phyloP scores from a whole-genome alignment of 805 yeast species.

The Jamesozyma spencerorum region DNA sequence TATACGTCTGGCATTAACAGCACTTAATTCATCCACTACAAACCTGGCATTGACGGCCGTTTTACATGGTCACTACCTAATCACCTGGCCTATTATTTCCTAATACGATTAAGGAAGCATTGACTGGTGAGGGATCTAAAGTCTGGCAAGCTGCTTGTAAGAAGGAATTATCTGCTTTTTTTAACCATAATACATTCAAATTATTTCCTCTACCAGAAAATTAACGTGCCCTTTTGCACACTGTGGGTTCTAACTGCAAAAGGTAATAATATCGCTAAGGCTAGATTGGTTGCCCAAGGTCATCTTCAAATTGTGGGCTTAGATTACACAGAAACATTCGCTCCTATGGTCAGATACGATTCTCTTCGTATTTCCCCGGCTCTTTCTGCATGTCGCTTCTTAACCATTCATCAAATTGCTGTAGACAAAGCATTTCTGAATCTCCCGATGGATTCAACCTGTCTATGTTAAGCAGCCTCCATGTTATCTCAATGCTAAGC shows the following conservation, averaged over 20 bases:
- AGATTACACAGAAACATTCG: slow-evolving; percentile 21
- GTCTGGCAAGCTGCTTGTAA: too few relatives aligned
- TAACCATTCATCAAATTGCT: slow-evolving; percentile 16
- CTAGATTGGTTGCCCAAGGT: slow-evolving; percentile 24
- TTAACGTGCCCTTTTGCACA: slow-evolving; percentile 6
- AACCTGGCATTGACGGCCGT: too few relatives aligned
- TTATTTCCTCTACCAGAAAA: slow-evolving; percentile 5
- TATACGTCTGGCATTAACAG: too few relatives aligned
- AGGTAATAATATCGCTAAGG: slow-evolving; percentile 11
- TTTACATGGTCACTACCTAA: too few relatives aligned
- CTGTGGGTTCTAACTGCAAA: slow-evolving; percentile 19
- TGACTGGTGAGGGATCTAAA: too few relatives aligned
- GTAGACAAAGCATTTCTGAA: slow-evolving; percentile 14
- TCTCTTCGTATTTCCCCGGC: slow-evolving; percentile 7
- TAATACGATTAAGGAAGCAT: too few relatives aligned
- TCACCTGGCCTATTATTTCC: too few relatives aligned
- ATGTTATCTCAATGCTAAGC: slow-evolving; percentile 1
- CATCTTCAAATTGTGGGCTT: slow-evolving; percentile 17
- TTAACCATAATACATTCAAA: slow-evolving; percentile 5
- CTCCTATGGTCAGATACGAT: slow-evolving; percentile 22
- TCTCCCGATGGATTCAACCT: slow-evolving; percentile 6
- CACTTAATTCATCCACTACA: too few relatives aligned
- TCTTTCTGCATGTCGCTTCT: slow-evolving; percentile 1
- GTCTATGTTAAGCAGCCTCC: slow-evolving; percentile 6
- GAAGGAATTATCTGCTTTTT: slow-evolving; percentile 6